phyloP scores from a whole-genome alignment of 2,329 filamentous ascomycete genomes.

The Xylaria sp. region DNA sequence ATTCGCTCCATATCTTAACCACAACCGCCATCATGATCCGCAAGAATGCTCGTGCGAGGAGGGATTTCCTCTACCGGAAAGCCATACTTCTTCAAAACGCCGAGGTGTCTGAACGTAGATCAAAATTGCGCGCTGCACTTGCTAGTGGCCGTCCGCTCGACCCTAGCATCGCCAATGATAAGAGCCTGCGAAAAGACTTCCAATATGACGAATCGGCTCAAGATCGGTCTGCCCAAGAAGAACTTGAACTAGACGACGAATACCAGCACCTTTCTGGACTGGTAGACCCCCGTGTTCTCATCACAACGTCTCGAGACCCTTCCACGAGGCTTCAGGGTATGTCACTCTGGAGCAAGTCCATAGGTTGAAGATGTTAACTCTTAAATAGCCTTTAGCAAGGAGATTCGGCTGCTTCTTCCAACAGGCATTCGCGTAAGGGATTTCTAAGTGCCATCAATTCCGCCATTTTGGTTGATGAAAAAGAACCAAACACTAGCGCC shows the following conservation, averaged over 20 bases:
- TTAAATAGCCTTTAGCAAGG: conserved; percentile 77
- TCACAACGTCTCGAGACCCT: conserved; percentile 91
- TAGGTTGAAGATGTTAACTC: conserved; percentile 6
- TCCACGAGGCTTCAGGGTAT: conserved; percentile 72
- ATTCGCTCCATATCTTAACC: conserved; percentile 12
- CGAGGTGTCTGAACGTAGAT: conserved; percentile 90
- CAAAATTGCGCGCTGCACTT: conserved; percentile 85
- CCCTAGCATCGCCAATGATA: conserved; percentile 86
- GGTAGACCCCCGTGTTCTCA: conserved; percentile 86
- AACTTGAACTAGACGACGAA: conserved; percentile 84
- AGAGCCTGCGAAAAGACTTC: conserved; percentile 83
- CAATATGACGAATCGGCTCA: conserved; percentile 89
- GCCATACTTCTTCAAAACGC: conserved; percentile 89
- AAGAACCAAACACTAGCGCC: background rate
- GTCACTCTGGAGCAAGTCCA: background rate
- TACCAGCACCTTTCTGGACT: conserved; percentile 92
- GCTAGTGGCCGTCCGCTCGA: conserved; percentile 90
- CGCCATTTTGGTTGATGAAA: background rate
- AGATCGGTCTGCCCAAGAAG: conserved; percentile 73
- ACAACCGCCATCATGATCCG: conserved; percentile 56
- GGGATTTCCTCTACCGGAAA: conserved; percentile 88
- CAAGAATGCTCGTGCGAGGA: conserved; percentile 80
- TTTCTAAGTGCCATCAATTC: background rate
- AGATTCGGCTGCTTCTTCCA: conserved; percentile 82
- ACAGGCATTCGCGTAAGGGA: conserved; percentile 74